These are phyloP conservation scores for Leccinum barrowsii DNA, from an alignment of 768 basidiomycete genomes.

Conservation along the genomic window DNA sequence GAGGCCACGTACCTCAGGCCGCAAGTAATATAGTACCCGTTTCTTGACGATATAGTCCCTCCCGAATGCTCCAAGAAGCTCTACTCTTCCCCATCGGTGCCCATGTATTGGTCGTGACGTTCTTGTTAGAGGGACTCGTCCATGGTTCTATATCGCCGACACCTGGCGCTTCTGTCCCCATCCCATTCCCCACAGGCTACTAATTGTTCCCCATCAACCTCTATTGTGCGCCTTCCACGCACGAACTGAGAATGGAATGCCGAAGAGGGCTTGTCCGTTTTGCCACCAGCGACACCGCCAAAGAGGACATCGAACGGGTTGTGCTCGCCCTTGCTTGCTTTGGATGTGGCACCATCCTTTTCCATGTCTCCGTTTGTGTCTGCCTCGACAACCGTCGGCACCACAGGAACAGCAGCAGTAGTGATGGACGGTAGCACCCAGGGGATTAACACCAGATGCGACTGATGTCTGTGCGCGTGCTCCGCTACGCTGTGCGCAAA, in stretches of 20 bases:
- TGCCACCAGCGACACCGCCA: constrained; percentile 19
- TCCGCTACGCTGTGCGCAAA: constrained; percentile 67
- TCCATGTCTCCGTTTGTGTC: neutral
- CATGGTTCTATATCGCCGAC: too few species aligned
- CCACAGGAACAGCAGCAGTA: neutral
- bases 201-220: too few species aligned
- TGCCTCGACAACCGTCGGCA: constrained; percentile 1
- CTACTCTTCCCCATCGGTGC: too few species aligned
- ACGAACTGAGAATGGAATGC: constrained; percentile 79
- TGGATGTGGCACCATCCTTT: constrained; percentile 3
- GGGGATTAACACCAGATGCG: constrained; percentile 79
- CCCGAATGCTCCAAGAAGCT: too few species aligned
- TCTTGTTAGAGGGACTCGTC: too few species aligned
- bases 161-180: too few species aligned
- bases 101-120: too few species aligned
- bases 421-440: constrained; percentile 59
- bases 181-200: too few species aligned
- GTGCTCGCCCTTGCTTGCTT: constrained; percentile 13
- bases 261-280: constrained; percentile 42
- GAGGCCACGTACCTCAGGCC: constrained; percentile 61
- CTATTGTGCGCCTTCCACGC: constrained; percentile 30
- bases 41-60: too few species aligned
- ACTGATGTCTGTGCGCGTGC: constrained; percentile 53
- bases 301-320: constrained; percentile 79
- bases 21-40: constrained; percentile 43